These are phyloP conservation scores for Knufia petricola DNA, from an alignment of 2,329 filamentous ascomycete species.

Conservation along the genomic window DNA sequence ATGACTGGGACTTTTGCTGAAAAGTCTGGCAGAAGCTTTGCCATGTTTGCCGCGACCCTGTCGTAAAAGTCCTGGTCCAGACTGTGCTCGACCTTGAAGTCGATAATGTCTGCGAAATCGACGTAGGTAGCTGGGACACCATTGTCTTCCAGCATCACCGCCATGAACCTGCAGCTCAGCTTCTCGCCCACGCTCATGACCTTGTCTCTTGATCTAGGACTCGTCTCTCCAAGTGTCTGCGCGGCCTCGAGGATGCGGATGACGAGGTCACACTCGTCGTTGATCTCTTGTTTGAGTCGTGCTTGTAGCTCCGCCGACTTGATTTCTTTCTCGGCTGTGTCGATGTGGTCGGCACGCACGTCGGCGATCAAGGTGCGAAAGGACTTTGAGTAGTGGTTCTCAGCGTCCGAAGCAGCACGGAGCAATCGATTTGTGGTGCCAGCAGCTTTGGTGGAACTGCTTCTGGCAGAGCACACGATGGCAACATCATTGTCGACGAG, in stretches of 20 bases:
- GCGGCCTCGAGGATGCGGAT: conserved; percentile 62
- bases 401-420: conserved; percentile 41
- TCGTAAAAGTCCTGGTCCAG: conserved; percentile 63
- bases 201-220: conserved; percentile 69
- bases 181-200: conserved; percentile 95
- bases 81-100: conserved; percentile 49
- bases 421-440: conserved; percentile 77
- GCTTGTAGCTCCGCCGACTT: conserved; percentile 47
- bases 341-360: conserved; percentile 72
- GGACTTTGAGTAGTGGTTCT: conserved; percentile 38
- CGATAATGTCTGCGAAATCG: conserved; percentile 74
- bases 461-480: conserved; percentile 90
- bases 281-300: conserved; percentile 56
- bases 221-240: conserved; percentile 57
- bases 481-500: conserved; percentile 66
- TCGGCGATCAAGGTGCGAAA: conserved; percentile 69
- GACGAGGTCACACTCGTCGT: conserved; percentile 70
- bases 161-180: conserved; percentile 85
- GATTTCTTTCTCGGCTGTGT: conserved; percentile 58
- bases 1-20: conserved; percentile 62
- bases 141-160: conserved; percentile 68
- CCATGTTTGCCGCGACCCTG: conserved; percentile 51
- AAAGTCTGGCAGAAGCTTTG: conserved; percentile 56
- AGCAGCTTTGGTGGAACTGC: conserved; percentile 85
- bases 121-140: conserved; percentile 81